Percentiles rank a stretch among this genome's conserved stretches.
Conservation (phyloP, 2,329 filamentous ascomycete species). For the Microthyrium microscopicum region DNA sequence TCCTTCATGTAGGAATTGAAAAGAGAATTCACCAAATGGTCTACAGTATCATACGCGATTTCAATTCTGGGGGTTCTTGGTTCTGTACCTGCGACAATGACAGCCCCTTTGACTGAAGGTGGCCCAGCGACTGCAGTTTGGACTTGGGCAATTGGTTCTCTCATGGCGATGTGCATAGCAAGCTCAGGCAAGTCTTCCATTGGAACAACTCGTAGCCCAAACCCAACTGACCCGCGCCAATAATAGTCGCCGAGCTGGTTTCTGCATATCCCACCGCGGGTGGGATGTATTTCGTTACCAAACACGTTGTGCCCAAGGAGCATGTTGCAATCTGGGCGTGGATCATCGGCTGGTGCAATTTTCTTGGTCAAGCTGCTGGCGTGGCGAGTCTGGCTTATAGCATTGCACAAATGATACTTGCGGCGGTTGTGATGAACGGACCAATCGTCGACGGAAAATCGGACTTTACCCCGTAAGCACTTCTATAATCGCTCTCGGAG, state of each 20-base stretch:
- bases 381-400: slow-evolving; percentile 47
- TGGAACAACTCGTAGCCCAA: not conserved
- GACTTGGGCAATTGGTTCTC: slow-evolving; percentile 47
- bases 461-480: slow-evolving; percentile 38
- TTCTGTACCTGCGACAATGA: slow-evolving; percentile 48
- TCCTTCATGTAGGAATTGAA: slow-evolving; percentile 33
- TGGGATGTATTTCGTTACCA: slow-evolving; percentile 53
- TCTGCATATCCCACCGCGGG: slow-evolving; percentile 51
- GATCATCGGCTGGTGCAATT: slow-evolving; percentile 52
- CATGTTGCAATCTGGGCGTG: slow-evolving; percentile 47
- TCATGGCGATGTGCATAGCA: slow-evolving; percentile 48
- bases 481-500: not conserved
- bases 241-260: slow-evolving; percentile 43
- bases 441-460: slow-evolving; percentile 32
- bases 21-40: slow-evolving; percentile 50
- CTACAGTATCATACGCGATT: slow-evolving; percentile 48
- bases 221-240: slow-evolving; percentile 9
- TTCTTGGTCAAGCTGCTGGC: slow-evolving; percentile 46
- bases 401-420: slow-evolving; percentile 47
- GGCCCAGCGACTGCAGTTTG: slow-evolving; percentile 48
- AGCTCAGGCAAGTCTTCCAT: slow-evolving; percentile 33
- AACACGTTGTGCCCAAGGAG: slow-evolving; percentile 43
- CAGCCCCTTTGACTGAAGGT: slow-evolving; percentile 39
- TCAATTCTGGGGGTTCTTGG: slow-evolving; percentile 48
- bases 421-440: slow-evolving; percentile 45